Evolutionary conservation across 345 rosid genomes (phyloP).

Genomic region (Melaleuca alternifolia): DNA sequence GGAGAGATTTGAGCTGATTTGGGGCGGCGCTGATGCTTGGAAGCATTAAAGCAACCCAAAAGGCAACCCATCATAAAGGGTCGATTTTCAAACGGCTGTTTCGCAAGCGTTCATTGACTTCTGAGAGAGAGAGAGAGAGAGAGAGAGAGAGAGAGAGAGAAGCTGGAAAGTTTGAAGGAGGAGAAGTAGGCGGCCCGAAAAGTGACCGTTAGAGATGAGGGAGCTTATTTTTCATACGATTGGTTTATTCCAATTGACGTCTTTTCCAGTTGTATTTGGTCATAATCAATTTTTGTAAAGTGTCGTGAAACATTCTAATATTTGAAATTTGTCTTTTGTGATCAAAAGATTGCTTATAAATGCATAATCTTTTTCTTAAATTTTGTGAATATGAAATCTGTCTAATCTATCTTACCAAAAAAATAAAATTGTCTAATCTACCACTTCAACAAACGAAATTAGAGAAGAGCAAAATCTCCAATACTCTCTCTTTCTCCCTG

Average conservation of each 20-base stretch:
- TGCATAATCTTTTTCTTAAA: neutral
- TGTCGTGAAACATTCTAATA: neutral
- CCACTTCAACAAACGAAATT: neutral
- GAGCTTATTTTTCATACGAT: neutral
- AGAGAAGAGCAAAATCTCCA: neutral
- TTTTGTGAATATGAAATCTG: neutral
- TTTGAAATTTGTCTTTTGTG: neutral
- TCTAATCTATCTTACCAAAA: no score
- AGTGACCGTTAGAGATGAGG: constrained; percentile 1
- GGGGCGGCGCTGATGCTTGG: constrained; percentile 26
- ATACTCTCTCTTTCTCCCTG: neutral
- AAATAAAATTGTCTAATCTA: rapidly evolving
- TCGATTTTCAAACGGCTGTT: neutral
- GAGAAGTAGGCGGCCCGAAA: neutral
- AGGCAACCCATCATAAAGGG: constrained; percentile 36
- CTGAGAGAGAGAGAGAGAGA: neutral
- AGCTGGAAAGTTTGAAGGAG: neutral
- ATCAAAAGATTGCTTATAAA: rapidly evolving
- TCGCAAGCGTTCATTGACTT: neutral
- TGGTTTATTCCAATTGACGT: neutral
- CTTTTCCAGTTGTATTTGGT: neutral
- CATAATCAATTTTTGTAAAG: neutral
- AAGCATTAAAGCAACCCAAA: constrained; percentile 40
- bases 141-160: neutral
- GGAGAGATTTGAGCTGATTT: constrained; percentile 15